A percentile compares a stretch with the other conserved stretches of the same genome.
Evolutionary conservation across 2,329 filamentous ascomycete genomes (phyloP).

Genomic region (Stagonosporopsis vannaccii): DNA sequence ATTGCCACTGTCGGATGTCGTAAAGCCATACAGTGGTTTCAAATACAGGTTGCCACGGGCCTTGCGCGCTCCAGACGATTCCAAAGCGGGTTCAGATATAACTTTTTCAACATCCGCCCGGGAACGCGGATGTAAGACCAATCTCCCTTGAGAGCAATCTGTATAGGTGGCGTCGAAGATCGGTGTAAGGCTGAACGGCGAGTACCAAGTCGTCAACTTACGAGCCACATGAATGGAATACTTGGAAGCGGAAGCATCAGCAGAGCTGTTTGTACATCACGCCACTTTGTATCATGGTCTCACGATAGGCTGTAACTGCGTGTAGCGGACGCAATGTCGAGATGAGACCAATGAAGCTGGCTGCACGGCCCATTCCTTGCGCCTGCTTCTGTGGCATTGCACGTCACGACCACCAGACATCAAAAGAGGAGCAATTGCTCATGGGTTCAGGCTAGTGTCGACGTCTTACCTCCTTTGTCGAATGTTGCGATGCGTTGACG

Average conservation of each 20-base stretch:
- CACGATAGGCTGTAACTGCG: background rate
- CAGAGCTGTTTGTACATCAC: background rate
- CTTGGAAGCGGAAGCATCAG: background rate
- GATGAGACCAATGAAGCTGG: background rate
- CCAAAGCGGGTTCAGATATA: too few species aligned
- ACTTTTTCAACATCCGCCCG: too few species aligned
- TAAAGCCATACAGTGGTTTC: background rate
- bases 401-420: background rate
- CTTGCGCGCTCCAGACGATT: too few species aligned
- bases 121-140: too few species aligned
- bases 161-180: background rate
- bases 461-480: background rate
- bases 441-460: background rate
- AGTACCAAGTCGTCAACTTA: background rate
- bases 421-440: background rate
- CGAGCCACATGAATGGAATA: background rate
- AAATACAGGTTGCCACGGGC: too few species aligned
- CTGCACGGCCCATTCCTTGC: background rate
- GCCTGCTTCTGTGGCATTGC: background rate
- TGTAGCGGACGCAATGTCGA: background rate
- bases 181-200: background rate
- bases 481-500: constrained; percentile 2
- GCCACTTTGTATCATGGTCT: background rate
- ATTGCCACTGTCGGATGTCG: constrained; percentile 1
- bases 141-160: too few species aligned